phyloP scores from a whole-genome alignment of 2,329 filamentous ascomycete species.

The Trichoderma aggressivum region DNA sequence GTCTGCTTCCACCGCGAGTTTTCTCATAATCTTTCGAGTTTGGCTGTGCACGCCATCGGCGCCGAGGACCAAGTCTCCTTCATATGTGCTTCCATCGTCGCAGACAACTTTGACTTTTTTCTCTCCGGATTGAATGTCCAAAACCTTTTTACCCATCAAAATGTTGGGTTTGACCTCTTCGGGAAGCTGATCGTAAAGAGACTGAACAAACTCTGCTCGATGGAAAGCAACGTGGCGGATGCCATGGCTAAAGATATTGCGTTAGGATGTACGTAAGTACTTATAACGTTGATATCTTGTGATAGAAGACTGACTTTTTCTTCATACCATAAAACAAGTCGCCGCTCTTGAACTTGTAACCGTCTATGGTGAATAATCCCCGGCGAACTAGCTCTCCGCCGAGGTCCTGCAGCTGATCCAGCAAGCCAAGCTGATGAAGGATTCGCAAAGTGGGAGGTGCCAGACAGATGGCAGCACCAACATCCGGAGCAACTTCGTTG shows the following conservation, averaged over 20 bases:
- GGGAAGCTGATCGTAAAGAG: conserved; percentile 32
- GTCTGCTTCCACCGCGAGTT: conserved; percentile 25
- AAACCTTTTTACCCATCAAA: conserved; percentile 27
- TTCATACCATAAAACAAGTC: conserved; percentile 25
- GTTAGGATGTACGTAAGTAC: neutral
- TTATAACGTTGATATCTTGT: neutral
- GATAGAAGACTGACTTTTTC: conserved; percentile 25
- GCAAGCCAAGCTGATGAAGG: conserved; percentile 35
- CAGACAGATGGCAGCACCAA: conserved; percentile 33
- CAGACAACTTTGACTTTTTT: conserved; percentile 31
- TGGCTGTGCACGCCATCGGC: conserved; percentile 43
- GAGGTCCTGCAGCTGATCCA: conserved; percentile 22
- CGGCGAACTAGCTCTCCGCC: conserved; percentile 25
- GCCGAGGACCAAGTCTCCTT: conserved; percentile 38
- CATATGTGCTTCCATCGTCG: conserved; percentile 32
- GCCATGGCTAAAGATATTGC: conserved; percentile 27
- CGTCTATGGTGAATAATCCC: conserved; percentile 27
- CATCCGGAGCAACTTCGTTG: conserved; percentile 27
- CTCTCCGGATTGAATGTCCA: conserved; percentile 22
- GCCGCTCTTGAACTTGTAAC: conserved; percentile 26
- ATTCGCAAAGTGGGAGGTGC: conserved; percentile 28
- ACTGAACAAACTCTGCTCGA: conserved; percentile 34
- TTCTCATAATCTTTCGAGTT: conserved; percentile 34
- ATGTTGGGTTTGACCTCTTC: conserved; percentile 28
- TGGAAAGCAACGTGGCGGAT: conserved; percentile 30